Evolutionary conservation across 306 rosid genomes (phyloP).

Genomic region (Cotoneaster glaucophyllus): DNA sequence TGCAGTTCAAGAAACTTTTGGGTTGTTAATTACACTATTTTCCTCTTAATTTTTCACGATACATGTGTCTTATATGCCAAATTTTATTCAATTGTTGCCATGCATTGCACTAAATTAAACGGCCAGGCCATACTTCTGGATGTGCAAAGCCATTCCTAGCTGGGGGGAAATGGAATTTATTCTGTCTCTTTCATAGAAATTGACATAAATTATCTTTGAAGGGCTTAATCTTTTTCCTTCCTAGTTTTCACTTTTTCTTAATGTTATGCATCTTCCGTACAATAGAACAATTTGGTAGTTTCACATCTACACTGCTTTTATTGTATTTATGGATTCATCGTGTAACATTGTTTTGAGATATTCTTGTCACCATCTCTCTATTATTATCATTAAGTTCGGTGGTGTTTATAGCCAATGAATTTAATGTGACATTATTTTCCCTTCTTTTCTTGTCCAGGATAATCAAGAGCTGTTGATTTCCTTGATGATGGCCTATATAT

Average conservation of each 20-base stretch:
- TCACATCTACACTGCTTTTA: background rate
- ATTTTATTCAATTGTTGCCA: background rate
- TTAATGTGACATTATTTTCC: constrained; percentile 8
- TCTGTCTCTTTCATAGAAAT: background rate
- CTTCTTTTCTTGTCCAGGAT: constrained; percentile 42
- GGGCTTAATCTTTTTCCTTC: background rate
- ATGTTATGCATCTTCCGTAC: background rate
- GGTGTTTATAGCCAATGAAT: background rate
- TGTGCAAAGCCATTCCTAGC: background rate
- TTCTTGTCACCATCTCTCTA: background rate
- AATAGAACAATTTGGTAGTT: background rate
- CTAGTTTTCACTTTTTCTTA: background rate
- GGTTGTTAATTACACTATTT: background rate
- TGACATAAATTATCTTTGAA: background rate
- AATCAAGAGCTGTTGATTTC: constrained; percentile 62
- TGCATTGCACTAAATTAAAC: background rate
- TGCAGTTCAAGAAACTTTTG: background rate
- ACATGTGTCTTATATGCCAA: background rate
- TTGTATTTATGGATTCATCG: background rate
- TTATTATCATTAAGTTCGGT: background rate
- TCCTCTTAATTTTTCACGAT: background rate
- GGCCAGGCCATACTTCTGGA: background rate
- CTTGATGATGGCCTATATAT: constrained; percentile 67
- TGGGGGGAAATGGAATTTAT: background rate
- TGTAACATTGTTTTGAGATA: background rate